phyloP scores from a whole-genome alignment of 495 filamentous ascomycete species.

The Podospora didyma region DNA sequence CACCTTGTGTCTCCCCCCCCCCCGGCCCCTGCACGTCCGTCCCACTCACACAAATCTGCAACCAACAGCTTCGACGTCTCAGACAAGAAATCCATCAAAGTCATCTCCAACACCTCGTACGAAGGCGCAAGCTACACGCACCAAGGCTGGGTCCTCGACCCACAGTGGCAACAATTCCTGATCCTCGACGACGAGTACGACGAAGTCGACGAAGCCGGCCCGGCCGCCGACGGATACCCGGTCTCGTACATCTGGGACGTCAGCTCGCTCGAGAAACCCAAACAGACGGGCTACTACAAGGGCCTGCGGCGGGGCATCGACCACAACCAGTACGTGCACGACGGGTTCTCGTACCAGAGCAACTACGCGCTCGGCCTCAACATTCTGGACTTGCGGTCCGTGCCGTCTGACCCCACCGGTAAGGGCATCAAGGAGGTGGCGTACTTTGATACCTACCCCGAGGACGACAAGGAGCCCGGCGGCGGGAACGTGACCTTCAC shows the following conservation, averaged over 20 bases:
- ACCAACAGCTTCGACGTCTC: conserved; percentile 46
- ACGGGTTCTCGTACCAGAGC: conserved; percentile 47
- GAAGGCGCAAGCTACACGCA: conserved; percentile 46
- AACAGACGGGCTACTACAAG: conserved; percentile 49
- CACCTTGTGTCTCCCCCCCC: too few relatives aligned
- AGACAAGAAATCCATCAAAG: conserved; percentile 39
- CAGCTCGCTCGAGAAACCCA: conserved; percentile 40
- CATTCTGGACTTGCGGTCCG: conserved; percentile 44
- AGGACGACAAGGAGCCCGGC: conserved; percentile 44
- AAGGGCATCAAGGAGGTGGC: conserved; percentile 43
- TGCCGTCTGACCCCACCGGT: conserved; percentile 33
- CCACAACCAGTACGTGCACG: conserved; percentile 52
- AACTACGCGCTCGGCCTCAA: conserved; percentile 52
- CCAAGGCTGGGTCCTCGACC: conserved; percentile 53
- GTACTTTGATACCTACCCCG: conserved; percentile 53
- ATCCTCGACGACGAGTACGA: conserved; percentile 57
- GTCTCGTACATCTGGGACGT: conserved; percentile 55
- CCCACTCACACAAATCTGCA: too few relatives aligned
- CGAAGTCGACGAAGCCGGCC: conserved; percentile 41
- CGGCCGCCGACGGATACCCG: conserved; percentile 36
- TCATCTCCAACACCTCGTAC: conserved; percentile 52
- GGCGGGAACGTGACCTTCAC: conserved; percentile 42
- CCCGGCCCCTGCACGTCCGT: too few relatives aligned
- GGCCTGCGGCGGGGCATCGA: conserved; percentile 42
- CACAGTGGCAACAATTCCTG: conserved; percentile 38